Evolutionary conservation across 1,284 basidiomycete species (phyloP), one percentile per base, ranked within the genome.

Genomic region (Ceratobasidium sp.): DNA sequence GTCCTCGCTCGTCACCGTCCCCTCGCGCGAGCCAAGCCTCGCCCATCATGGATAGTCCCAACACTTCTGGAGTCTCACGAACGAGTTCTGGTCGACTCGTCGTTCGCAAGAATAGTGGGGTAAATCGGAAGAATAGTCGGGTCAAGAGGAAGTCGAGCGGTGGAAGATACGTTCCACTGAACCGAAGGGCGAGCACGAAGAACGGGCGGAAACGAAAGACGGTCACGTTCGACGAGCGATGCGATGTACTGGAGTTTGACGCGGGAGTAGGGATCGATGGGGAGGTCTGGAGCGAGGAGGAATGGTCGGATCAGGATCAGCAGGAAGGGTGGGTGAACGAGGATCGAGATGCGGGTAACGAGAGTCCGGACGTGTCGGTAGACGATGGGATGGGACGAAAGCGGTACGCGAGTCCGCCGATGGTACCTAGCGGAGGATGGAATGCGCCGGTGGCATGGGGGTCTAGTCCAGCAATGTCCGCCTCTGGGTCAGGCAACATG

Each of bases 191-290:
- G 13, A 78, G 78, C 38, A 68, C 64, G 33, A 61, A 62, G 59
- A 65, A 66, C 28, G 67, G 88, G 77, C 89, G 88, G 82, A 88
- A 88, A 52, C 86, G 91, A 80, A 94, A 96, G 85, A 96, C 92
- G 0, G 96, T 98, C 65, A 95, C 92, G 0, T 98, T 96, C 81
- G 90, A 95, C 84, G 91, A 94, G 81, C 89, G 91, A 9, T 95
- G 94, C 80, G 95, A 97, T 81, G 95, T 98, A 38, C 87, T 97
- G 78, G 96, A 97, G 84, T 96, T 95, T 83, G 92, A 94, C 78
- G 85, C 88, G 20, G 90, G 92, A 59, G 90, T 83, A 3, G 76
- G 65, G 23, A 69, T 76, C 23, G 86, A 87, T 28, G 85, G 84
- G 54, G 84, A 85, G 38, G 83, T 85, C 42, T 84, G 70, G 70